A percentile compares a stretch with the other conserved stretches of the same genome.
These are phyloP conservation scores for Mucor mucedo DNA, from an alignment of 371 early-diverging fungal genomes.

Conservation along the genomic window DNA sequence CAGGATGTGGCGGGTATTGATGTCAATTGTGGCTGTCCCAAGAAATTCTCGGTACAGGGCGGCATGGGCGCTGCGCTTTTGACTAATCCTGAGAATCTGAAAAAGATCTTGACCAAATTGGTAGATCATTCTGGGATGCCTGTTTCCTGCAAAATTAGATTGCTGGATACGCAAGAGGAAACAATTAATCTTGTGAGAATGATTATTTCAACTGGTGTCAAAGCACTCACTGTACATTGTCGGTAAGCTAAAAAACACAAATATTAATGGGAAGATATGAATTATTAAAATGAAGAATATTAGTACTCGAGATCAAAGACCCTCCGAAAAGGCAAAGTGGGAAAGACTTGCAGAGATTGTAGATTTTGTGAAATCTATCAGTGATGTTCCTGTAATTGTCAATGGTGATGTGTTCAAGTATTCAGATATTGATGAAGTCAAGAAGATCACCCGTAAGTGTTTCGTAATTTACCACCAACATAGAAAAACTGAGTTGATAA, in stretches of 20 bases:
- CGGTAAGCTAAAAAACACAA: slow-evolving; percentile 34
- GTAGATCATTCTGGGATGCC: slow-evolving; percentile 79
- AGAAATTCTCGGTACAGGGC: slow-evolving; percentile 89
- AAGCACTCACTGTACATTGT: slow-evolving; percentile 92
- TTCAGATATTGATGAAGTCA: slow-evolving; percentile 66
- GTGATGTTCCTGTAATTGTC: slow-evolving; percentile 83
- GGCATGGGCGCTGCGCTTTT: slow-evolving; percentile 97
- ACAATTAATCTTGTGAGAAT: slow-evolving; percentile 83
- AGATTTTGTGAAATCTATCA: slow-evolving; percentile 50
- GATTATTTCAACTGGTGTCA: slow-evolving; percentile 87
- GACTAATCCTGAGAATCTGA: slow-evolving; percentile 79
- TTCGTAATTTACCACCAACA: slow-evolving; percentile 9
- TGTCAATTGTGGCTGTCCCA: slow-evolving; percentile 98
- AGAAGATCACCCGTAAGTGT: slow-evolving; percentile 48
- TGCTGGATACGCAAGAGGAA: slow-evolving; percentile 72
- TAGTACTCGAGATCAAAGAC: slow-evolving; percentile 70
- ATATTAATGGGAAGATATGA: background rate
- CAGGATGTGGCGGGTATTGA: slow-evolving; percentile 90
- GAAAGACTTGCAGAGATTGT: slow-evolving; percentile 77
- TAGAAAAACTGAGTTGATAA: background rate
- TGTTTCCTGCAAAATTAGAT: slow-evolving; percentile 80
- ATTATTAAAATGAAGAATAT: background rate
- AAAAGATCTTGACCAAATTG: slow-evolving; percentile 75
- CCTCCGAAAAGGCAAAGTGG: slow-evolving; percentile 85
- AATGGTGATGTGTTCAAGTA: slow-evolving; percentile 88